These are phyloP conservation scores for Simmondsia chinensis DNA, from an alignment of 148 eudicot genomes.

Conservation along the genomic window DNA sequence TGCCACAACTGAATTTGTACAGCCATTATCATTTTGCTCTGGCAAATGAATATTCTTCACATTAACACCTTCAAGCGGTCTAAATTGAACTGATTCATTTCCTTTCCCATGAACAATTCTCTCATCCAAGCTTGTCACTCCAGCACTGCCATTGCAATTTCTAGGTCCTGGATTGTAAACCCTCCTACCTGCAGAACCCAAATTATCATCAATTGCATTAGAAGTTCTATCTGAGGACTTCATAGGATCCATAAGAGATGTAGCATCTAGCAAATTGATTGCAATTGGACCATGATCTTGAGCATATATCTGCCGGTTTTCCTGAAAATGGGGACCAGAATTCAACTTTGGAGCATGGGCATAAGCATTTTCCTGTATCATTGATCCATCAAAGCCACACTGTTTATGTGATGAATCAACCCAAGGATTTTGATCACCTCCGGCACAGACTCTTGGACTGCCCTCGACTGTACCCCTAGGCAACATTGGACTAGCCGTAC, in stretches of 20 bases:
- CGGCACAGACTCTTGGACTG: conserved; percentile 42
- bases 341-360: conserved; percentile 23
- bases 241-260: conserved; percentile 15
- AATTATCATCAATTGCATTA: conserved; percentile 12
- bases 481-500: conserved; percentile 28
- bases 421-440: conserved; percentile 53
- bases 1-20: conserved; percentile 12
- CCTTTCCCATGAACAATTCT: conserved; percentile 14
- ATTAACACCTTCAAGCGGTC: conserved; percentile 14
- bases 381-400: conserved; percentile 38
- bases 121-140: conserved; percentile 21
- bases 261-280: conserved; percentile 15
- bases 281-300: conserved; percentile 28
- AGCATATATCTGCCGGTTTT: conserved; percentile 18
- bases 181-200: conserved; percentile 15
- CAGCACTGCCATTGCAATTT: conserved; percentile 17
- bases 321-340: conserved; percentile 21
- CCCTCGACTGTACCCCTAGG: conserved; percentile 37
- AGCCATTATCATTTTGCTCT: conserved; percentile 12
- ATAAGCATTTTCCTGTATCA: conserved; percentile 37
- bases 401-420: conserved; percentile 47
- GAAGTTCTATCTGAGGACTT: conserved; percentile 21
- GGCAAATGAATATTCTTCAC: conserved; percentile 7
- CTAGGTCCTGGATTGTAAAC: conserved; percentile 16
- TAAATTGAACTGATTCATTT: conserved; percentile 15